A percentile compares a stretch with the other conserved stretches of the same genome.
Conservation (phyloP, 805 yeast genomes). For the Naumovozyma dairenensis region DNA sequence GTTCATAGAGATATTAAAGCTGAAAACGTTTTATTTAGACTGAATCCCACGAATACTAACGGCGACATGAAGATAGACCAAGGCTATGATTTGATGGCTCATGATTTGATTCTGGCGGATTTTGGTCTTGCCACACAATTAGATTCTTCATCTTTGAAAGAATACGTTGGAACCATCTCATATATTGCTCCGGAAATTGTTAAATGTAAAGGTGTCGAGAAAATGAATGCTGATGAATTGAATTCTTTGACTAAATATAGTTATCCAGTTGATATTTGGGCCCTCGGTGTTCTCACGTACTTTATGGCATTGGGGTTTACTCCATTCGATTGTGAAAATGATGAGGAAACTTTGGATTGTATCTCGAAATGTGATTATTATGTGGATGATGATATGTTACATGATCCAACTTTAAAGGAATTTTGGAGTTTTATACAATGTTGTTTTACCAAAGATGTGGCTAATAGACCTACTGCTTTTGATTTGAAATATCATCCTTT, state of each 20-base stretch:
- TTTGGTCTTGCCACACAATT: constrained; percentile 55
- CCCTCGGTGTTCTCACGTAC: constrained; percentile 62
- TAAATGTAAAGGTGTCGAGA: constrained; percentile 28
- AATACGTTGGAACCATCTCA: constrained; percentile 57
- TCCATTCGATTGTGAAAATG: constrained; percentile 69
- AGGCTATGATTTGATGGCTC: constrained; percentile 23
- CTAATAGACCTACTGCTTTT: constrained; percentile 37
- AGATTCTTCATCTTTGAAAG: constrained; percentile 32
- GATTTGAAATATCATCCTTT: constrained; percentile 38
- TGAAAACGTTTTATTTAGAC: constrained; percentile 51
- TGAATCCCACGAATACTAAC: constrained; percentile 3
- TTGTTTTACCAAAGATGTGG: constrained; percentile 42
- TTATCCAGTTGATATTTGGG: constrained; percentile 62
- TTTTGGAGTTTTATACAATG: constrained; percentile 49
- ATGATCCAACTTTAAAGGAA: constrained; percentile 35
- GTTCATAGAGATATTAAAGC: constrained; percentile 70
- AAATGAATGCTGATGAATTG: constrained; percentile 11
- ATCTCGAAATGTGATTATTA: constrained; percentile 47
- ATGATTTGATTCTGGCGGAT: constrained; percentile 29
- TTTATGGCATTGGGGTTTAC: constrained; percentile 65
- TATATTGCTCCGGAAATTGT: constrained; percentile 70
- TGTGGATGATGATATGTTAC: constrained; percentile 52
- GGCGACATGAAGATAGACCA: constrained; percentile 26
- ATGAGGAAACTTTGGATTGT: constrained; percentile 56
- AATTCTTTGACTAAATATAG: constrained; percentile 34